Percentiles rank a stretch among this genome's conserved stretches.
Conservation (phyloP, 768 basidiomycete genomes). For the Solioccasus polychromus region DNA sequence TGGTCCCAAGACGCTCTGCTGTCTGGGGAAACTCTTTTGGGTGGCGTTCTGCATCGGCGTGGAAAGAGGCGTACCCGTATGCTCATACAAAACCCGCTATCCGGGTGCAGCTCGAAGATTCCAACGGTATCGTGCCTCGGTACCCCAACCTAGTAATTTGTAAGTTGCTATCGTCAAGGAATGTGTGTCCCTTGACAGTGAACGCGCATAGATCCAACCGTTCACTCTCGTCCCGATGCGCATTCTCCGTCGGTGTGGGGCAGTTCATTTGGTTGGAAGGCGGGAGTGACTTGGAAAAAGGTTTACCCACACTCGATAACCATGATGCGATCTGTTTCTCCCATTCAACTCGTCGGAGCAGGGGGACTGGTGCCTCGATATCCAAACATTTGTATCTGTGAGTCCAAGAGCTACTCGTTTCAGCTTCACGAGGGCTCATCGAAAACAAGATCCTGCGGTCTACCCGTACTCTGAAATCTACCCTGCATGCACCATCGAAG, state of each 20-base stretch:
- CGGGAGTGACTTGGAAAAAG: conserved; percentile 11
- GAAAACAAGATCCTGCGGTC: conserved; percentile 32
- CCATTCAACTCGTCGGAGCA: conserved; percentile 7
- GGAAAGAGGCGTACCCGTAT: conserved; percentile 21
- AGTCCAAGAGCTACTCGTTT: neutral
- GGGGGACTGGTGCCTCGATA: conserved; percentile 11
- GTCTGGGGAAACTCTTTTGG: conserved; percentile 27
- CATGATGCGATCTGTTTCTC: neutral
- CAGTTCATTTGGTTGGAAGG: conserved; percentile 22
- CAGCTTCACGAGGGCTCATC: conserved; percentile 4
- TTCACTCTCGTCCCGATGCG: conserved; percentile 34
- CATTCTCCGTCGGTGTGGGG: conserved; percentile 28
- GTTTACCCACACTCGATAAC: conserved; percentile 15
- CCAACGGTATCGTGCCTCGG: conserved; percentile 8
- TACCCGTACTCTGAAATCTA: conserved; percentile 45
- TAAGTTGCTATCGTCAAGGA: conserved; percentile 13
- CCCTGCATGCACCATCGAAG: conserved; percentile 23
- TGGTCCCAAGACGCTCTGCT: conserved; percentile 1
- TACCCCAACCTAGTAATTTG: conserved; percentile 32
- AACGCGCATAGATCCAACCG: conserved; percentile 32
- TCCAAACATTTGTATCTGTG: conserved; percentile 19
- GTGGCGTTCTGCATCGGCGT: conserved; percentile 19
- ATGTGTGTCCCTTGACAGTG: neutral
- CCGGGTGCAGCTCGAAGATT: conserved; percentile 6
- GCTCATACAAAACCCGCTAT: neutral